Evolutionary conservation across 2,329 filamentous ascomycete species (phyloP).

Genomic region (Sordariomycetes sp.): DNA sequence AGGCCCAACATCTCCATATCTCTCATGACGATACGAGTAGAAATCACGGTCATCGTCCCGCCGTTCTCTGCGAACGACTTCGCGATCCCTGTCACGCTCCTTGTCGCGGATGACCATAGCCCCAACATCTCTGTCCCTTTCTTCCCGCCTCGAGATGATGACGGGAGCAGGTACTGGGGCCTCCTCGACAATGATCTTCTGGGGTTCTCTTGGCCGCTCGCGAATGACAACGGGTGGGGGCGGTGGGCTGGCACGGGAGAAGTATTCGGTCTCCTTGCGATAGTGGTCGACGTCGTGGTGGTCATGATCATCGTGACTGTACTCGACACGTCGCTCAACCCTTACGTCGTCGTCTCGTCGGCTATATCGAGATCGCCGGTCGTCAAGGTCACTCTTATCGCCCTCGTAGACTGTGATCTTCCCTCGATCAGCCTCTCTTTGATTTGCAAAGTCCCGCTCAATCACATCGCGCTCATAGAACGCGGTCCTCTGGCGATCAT

Average conservation of each 20-base stretch:
- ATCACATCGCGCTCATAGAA: conserved; percentile 4
- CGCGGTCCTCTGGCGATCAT: conserved; percentile 11
- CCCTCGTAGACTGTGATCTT: conserved; percentile 26
- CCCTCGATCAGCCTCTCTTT: conserved; percentile 14
- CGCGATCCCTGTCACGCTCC: conserved; percentile 28
- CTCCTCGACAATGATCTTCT: conserved; percentile 53
- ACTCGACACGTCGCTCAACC: conserved; percentile 43
- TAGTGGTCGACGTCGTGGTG: conserved; percentile 48
- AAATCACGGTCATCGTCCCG: conserved; percentile 37
- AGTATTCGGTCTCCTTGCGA: conserved; percentile 55
- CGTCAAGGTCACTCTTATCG: conserved; percentile 28
- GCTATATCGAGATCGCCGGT: conserved; percentile 28
- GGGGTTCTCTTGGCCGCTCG: conserved; percentile 40
- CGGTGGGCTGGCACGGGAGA: conserved; percentile 38
- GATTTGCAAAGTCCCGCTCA: conserved; percentile 1
- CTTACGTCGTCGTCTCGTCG: conserved; percentile 41
- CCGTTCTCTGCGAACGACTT: conserved; percentile 20
- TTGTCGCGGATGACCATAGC: conserved; percentile 34
- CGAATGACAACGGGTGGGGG: conserved; percentile 47
- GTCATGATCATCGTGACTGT: conserved; percentile 34
- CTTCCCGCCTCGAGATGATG: conserved; percentile 35
- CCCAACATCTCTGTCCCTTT: too few relatives aligned
- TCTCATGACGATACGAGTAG: conserved; percentile 42
- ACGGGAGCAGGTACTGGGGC: conserved; percentile 42
- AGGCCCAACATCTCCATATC: conserved; percentile 28